Conservation (phyloP, 225 moss, liverwort and hornwort genomes). For the Thuidium tamariscinum region DNA sequence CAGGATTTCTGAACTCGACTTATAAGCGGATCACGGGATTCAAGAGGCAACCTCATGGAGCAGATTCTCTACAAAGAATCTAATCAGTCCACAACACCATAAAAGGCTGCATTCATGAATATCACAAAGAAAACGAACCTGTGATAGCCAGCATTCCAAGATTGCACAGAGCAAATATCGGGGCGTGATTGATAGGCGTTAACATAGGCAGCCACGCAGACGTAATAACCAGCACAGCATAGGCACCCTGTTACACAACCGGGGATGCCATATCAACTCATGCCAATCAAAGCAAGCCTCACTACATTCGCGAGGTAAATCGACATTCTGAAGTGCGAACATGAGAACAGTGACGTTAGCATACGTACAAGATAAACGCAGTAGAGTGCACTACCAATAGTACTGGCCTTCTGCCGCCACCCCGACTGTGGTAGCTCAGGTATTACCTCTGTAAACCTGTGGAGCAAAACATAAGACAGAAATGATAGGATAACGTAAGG, state of each 20-base stretch:
- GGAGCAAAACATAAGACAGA: neutral
- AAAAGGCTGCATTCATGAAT: neutral
- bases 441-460: constrained; percentile 35
- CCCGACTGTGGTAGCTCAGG: constrained; percentile 32
- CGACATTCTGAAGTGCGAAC: neutral
- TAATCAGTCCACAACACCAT: neutral
- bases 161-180: constrained; percentile 43
- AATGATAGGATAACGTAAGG: neutral
- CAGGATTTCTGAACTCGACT: neutral
- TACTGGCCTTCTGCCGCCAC: constrained; percentile 41
- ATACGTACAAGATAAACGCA: constrained; percentile 41
- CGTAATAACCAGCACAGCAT: constrained; percentile 35
- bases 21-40: neutral
- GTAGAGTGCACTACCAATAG: constrained; percentile 30
- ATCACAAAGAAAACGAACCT: constrained; percentile 17
- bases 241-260: constrained; percentile 28
- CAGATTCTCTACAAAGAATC: neutral
- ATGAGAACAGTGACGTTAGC: neutral
- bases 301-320: neutral
- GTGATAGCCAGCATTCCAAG: constrained; percentile 33
- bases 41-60: neutral
- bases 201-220: constrained; percentile 39
- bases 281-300: neutral
- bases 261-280: constrained; percentile 4
- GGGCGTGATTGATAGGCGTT: constrained; percentile 34